Evolutionary conservation across 2,329 filamentous ascomycete genomes (phyloP), one percentile per base, ranked within the genome.

Genomic region (Myriosclerotinia duriaeana): DNA sequence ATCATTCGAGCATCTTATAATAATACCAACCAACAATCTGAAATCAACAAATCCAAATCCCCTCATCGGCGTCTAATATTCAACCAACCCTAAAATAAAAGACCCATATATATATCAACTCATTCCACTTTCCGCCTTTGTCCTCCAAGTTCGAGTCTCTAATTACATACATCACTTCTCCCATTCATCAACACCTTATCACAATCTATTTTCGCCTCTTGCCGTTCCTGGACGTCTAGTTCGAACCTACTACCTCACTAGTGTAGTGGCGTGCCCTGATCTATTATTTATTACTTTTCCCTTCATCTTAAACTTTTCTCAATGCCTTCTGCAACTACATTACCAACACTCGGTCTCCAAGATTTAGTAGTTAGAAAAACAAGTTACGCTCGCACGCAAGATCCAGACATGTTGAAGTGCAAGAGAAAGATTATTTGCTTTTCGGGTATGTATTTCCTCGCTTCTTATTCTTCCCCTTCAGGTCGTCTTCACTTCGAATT

Each of bases 341-440:
- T 77, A 61, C 74, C 78, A 34, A 55, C 72, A 53, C 67, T 74
- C 44, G 71, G 71, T 65, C 71, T 67, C 40, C 78, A 80, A 72
- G 70, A 68, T 50, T 66, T 75, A 15, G 59, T 68, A 42, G 71
- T 74, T 36, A 72, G 69, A 7, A 73, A 68, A 61, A 71, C 74
- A 20, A 75, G 70, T 48, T 71, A 71, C 59, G 58, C 66, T 11
- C 70, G 72, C 58, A 69, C 68, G 17, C 72, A 74, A 63, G 69
- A 74, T 38, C 53, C 50, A 6, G 69, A 74, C 38, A 71, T 72
- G 36, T 72, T 78, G 58, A 77, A 76, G 67, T 83, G 78, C 55
- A 84, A 81, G 77, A 77, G 84, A 70, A 85, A 85, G 78, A 83
- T 86, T 66, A 81, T 86, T 68, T 84, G 83, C 74, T 86, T 86